Base-by-base conservation (phyloP, 1,284 basidiomycete genomes). In the Stereum hirsutum region DNA sequence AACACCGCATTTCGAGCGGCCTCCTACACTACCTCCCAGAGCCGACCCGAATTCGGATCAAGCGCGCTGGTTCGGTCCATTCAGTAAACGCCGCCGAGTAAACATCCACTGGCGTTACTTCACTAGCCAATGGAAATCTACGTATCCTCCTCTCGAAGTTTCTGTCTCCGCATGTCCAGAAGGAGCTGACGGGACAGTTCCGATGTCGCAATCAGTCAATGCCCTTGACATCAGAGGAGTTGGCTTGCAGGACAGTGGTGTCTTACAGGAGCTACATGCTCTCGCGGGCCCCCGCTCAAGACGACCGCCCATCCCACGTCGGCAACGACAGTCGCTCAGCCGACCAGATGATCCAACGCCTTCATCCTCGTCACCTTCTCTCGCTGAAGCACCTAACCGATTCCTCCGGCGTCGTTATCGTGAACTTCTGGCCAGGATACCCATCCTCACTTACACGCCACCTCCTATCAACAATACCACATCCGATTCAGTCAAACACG, bases 81-180 rank as follows among this genome's bases (percentile, higher is more conserved):
- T 87, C 32, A 82, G 78, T 59, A 82, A 75, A 55, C 74, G 85
- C 27, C 73, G 85, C 31, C 74, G 85, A 54, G 69, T 76, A 32
- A 89, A 90, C 57, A 69, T 79, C 41, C 74, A 74, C n/a, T 74
- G 79, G 74, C 70, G 78, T 15, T 85, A 69, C 54, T 88, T 78
- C 58, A 64, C 58, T 10, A 46, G 49, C 4, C 75, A 86, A 54
- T 64, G 64, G 49, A 71, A 66, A 51, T 81, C 76, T 52, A 57
- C 81, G 7, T 54, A 61, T 12, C 75, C 79, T 21, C 84, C 85
- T 4, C 55, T 88, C 17, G 66, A 78, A 48, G 54, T 75, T n/a
- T 58, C 55, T 19, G 52, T 64, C 28, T 38, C 26, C 34, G 15
- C 32, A 26, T n/a, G n/a, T n/a, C n/a, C n/a, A n/a, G 21, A n/a